These are phyloP conservation scores for Musa acuminata DNA, from an alignment of 176 grass and related monocot genomes.

Conservation along the genomic window DNA sequence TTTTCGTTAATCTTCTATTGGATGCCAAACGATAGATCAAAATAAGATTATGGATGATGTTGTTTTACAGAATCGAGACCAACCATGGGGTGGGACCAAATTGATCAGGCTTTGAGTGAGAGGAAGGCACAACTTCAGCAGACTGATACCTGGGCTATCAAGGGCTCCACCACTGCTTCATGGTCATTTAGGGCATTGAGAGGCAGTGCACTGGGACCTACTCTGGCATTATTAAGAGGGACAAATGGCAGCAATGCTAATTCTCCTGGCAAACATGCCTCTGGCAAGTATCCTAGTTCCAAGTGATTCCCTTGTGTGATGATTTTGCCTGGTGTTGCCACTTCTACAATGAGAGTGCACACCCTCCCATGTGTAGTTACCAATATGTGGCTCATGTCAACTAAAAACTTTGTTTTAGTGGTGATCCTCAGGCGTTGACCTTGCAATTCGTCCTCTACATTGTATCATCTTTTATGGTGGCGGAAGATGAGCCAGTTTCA, in stretches of 20 bases:
- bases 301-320: not conserved
- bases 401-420: no score
- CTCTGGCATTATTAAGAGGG: constrained; percentile 52
- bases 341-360: not conserved
- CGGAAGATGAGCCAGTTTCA: no score
- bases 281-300: not conserved
- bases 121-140: constrained; percentile 33
- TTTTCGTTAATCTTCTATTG: not conserved
- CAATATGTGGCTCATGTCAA: not conserved
- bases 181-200: constrained; percentile 69
- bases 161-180: constrained; percentile 26
- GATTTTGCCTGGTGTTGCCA: not conserved
- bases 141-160: constrained; percentile 38
- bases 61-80: constrained; percentile 24
- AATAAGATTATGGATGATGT: not conserved
- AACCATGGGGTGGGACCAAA: constrained; percentile 33
- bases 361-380: not conserved
- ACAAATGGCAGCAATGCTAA: constrained; percentile 17
- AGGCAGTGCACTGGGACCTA: constrained; percentile 71
- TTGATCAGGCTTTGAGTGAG: constrained; percentile 19
- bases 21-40: not conserved
- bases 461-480: no score
- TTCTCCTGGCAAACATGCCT: not conserved
- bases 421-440: no score
- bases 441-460: no score